A percentile compares a stretch with the other conserved stretches of the same genome.
phyloP scores from a whole-genome alignment of 352 stramenopile genomes.

The Globisporangium ultimum region DNA sequence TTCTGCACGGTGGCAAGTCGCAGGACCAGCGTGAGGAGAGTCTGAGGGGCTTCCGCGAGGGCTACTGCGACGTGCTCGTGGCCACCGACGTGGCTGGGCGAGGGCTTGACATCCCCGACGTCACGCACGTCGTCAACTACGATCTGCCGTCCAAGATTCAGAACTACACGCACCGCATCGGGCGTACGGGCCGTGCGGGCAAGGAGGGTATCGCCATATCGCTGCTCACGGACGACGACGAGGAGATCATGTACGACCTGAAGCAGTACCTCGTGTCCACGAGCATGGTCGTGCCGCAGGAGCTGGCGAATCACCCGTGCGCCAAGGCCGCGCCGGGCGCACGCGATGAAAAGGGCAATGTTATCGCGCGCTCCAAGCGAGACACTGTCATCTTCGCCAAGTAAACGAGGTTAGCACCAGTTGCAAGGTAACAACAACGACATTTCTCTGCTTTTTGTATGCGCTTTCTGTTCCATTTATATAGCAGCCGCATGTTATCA shows the following conservation, averaged over 20 bases:
- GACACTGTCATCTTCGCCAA: conserved; percentile 89
- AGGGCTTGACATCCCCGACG: conserved; percentile 98
- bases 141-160: conserved; percentile 98
- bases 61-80: conserved; percentile 88
- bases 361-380: conserved; percentile 83
- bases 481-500: conserved; percentile 2
- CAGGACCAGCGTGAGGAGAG: conserved; percentile 95
- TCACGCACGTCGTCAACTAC: conserved; percentile 99
- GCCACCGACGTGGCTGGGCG: conserved; percentile 94
- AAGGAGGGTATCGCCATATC: conserved; percentile 97
- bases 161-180: conserved; percentile 98
- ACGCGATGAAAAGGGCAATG: conserved; percentile 83
- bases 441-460: not conserved
- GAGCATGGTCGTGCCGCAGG: conserved; percentile 90
- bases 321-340: conserved; percentile 83
- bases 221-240: conserved; percentile 97
- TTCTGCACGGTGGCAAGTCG: conserved; percentile 97
- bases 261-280: conserved; percentile 96
- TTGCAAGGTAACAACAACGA: no score
- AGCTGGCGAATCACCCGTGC: conserved; percentile 92
- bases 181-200: conserved; percentile 96
- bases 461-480: conserved; percentile 3
- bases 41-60: conserved; percentile 88
- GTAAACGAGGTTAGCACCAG: conserved; percentile 21
- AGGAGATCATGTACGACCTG: conserved; percentile 96